These are phyloP conservation scores for Oryza rufipogon DNA, from an alignment of 176 grass and related monocot species.

Conservation along the genomic window DNA sequence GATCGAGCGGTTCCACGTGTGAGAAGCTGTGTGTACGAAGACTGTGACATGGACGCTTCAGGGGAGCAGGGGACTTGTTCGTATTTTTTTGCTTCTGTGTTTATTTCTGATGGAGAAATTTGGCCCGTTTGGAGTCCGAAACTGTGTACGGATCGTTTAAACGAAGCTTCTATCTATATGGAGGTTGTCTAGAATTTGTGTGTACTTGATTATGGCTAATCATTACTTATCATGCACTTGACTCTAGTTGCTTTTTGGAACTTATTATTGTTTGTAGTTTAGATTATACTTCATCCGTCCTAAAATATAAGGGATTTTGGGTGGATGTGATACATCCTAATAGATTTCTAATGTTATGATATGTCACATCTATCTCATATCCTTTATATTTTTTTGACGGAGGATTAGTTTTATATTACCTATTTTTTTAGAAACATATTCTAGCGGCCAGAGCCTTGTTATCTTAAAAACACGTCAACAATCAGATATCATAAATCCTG, in stretches of 20 bases:
- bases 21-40: not conserved
- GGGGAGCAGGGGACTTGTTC: not conserved
- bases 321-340: too few relatives aligned
- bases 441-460: too few relatives aligned
- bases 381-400: too few relatives aligned
- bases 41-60: not conserved
- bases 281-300: not conserved
- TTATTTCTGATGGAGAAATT: not conserved
- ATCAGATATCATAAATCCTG: not conserved
- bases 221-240: not conserved
- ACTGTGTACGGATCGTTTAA: not conserved
- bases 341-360: too few relatives aligned
- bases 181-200: not conserved
- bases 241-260: not conserved
- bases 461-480: too few relatives aligned
- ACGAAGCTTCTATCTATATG: not conserved
- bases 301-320: too few relatives aligned
- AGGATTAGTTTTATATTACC: not conserved
- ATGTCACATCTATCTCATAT: too few relatives aligned
- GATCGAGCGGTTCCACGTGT: not conserved
- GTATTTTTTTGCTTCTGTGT: not conserved
- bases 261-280: not conserved
- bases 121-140: not conserved
- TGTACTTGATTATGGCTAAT: not conserved
- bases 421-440: too few relatives aligned